A percentile compares a stretch with the other conserved stretches of the same genome.
phyloP scores from a whole-genome alignment of 805 yeast species.

The Candida sithepensis region DNA sequence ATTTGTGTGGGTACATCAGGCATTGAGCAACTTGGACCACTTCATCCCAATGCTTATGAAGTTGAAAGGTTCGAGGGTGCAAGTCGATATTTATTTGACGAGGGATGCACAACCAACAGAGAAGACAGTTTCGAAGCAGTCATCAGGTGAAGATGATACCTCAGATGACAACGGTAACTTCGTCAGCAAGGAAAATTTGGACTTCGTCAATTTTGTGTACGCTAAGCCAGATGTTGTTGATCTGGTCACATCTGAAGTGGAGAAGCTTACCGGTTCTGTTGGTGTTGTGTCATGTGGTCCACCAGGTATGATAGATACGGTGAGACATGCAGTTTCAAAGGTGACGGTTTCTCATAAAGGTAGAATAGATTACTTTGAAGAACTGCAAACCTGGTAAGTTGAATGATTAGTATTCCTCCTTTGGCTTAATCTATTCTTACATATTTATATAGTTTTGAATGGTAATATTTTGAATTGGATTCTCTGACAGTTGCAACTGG shows the following conservation, averaged over 20 bases:
- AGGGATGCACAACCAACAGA: slow-evolving; percentile 22
- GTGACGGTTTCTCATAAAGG: slow-evolving; percentile 38
- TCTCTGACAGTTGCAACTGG: no score
- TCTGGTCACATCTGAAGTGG: slow-evolving; percentile 32
- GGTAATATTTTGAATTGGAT: no score
- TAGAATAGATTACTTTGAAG: slow-evolving; percentile 70
- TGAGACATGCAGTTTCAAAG: slow-evolving; percentile 45
- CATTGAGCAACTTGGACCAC: slow-evolving; percentile 43
- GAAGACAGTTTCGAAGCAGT: slow-evolving; percentile 10
- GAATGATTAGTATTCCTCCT: no score
- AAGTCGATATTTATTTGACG: slow-evolving; percentile 37
- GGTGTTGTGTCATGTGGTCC: slow-evolving; percentile 48
- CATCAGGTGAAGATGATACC: neutral
- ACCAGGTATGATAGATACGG: slow-evolving; percentile 43
- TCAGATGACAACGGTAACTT: neutral
- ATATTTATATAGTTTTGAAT: no score
- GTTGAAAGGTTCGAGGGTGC: slow-evolving; percentile 25
- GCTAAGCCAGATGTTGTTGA: slow-evolving; percentile 37
- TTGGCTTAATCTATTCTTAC: no score
- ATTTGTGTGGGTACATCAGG: slow-evolving; percentile 60
- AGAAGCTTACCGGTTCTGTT: slow-evolving; percentile 28
- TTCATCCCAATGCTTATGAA: slow-evolving; percentile 37
- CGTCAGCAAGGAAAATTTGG: slow-evolving; percentile 5
- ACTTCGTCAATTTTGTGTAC: slow-evolving; percentile 34
- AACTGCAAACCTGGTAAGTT: slow-evolving; percentile 71